Evolutionary conservation across 257 asterid genomes (phyloP).

Genomic region (Solanum ahanhuiri): DNA sequence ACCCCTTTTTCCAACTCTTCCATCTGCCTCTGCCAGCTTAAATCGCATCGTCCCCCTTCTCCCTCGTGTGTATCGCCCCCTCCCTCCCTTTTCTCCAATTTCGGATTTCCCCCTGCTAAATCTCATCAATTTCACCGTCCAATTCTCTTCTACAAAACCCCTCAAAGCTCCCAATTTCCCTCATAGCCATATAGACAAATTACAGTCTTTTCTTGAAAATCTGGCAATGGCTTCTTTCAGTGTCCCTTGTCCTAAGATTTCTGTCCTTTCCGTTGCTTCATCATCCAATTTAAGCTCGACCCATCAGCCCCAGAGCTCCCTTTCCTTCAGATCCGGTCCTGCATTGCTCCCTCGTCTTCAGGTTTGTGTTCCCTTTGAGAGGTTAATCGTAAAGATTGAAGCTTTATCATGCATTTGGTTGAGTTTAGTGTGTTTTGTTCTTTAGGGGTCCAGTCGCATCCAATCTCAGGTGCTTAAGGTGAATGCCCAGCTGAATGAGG

Average conservation of each 20-base stretch:
- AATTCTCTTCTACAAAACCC: conserved; percentile 14
- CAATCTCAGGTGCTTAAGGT: conserved; percentile 30
- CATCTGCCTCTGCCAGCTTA: neutral
- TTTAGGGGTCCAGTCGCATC: conserved; percentile 19
- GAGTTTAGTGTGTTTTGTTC: neutral
- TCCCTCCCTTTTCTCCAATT: neutral
- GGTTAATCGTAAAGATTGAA: neutral
- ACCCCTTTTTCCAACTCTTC: neutral
- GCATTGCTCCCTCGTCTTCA: conserved; percentile 7
- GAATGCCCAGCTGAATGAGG: conserved; percentile 36
- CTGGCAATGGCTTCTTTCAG: conserved; percentile 42
- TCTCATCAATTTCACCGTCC: conserved; percentile 29
- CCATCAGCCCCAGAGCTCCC: conserved; percentile 8
- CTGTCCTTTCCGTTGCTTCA: conserved; percentile 24
- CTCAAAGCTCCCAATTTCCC: neutral
- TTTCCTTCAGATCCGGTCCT: conserved; percentile 28
- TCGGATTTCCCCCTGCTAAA: neutral
- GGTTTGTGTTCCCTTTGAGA: neutral
- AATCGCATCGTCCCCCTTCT: conserved; percentile 6
- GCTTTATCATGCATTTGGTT: conserved; percentile 1
- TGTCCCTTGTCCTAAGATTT: conserved; percentile 33
- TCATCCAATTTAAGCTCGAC: conserved; percentile 7
- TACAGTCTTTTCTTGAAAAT: neutral
- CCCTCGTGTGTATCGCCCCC: conserved; percentile 40
- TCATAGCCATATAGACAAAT: neutral